A percentile compares a stretch with the other conserved stretches of the same genome.
phyloP scores from a whole-genome alignment of 2,329 filamentous ascomycete genomes.

The Colletotrichum endophyticum region DNA sequence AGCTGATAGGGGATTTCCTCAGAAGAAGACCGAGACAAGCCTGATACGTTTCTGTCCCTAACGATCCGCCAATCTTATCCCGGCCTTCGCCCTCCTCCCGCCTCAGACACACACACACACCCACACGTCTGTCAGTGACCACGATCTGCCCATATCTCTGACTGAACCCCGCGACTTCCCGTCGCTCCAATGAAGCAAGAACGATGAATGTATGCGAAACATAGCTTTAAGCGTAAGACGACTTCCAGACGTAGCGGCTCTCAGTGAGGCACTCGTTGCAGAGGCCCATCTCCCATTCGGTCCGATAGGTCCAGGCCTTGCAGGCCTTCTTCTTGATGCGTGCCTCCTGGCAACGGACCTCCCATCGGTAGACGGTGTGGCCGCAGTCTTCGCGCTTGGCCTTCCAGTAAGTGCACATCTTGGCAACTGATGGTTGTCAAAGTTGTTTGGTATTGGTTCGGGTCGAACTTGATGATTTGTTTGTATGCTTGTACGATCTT shows the following conservation, averaged over 20 bases:
- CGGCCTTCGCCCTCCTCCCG: background rate
- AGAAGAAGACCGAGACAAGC: background rate
- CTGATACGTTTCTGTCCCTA: background rate
- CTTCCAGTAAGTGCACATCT: constrained; percentile 7
- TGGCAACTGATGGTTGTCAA: background rate
- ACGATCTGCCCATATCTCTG: background rate
- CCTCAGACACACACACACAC: background rate
- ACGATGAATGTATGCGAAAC: background rate
- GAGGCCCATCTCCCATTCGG: background rate
- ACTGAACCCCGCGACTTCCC: background rate
- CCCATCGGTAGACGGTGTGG: background rate
- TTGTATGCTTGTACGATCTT: background rate
- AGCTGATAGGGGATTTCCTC: background rate
- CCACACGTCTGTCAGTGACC: background rate
- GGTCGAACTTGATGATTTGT: background rate
- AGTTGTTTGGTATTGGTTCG: background rate
- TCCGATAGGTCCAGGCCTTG: background rate
- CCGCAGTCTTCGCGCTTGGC: background rate
- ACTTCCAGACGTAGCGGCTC: background rate
- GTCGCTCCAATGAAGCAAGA: background rate
- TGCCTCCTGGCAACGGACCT: background rate
- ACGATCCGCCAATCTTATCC: background rate
- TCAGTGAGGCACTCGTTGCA: background rate
- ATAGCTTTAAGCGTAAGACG: background rate
- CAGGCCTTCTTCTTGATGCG: background rate